Evolutionary conservation across 208 protist genomes (phyloP), one percentile per base, ranked within the genome.

Genomic region (Leishmania martiniquensis): DNA sequence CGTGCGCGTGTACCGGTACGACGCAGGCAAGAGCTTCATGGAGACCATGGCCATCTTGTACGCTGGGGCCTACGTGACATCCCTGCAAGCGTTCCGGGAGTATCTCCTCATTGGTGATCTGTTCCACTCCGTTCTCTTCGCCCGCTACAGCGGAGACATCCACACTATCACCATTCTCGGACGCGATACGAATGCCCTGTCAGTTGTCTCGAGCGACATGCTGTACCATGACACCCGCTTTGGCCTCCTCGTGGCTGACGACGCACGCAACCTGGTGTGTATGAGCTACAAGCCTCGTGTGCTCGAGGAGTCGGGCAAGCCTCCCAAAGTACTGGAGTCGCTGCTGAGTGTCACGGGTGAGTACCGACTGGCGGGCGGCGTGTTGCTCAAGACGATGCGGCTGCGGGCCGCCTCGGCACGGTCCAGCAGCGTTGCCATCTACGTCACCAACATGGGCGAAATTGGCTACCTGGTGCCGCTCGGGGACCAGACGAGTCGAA

Each of bases 21-120:
- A 96, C 83, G 85, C 83, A 45, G 44, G 54, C 29, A 85, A 78
- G 34, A 62, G 76, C 37, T 89, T 87, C 55, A 81, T 96, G 42
- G 89, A 90, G 54, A 94, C 91, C 25, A 82, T 88, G 72, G 91
- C 91, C 25, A 87, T 98, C 55, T 80, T 98, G 52, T 96, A 96
- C 74, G 90, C 92, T 6, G 92, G 88, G n/a, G 84, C 88, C 37
- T 98, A 96, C 76, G 90, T 96, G 2, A 96, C 94, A 60, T 72
- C 68, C 47, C 75, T 98, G 75, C 88, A 88, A 0, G 83, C 86
- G 29, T 86, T 98, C 20, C 87, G 88, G 6, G 86, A 96, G 22
- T 97, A 95, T 77, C 82, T 98, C 42, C 78, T 96, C 47, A 88
- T 94, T 68, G 94, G 92, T 42, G 94, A 96, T 74, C 74, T 98